phyloP scores from a whole-genome alignment of 148 eudicot genomes.

The Fallopia convolvulus region DNA sequence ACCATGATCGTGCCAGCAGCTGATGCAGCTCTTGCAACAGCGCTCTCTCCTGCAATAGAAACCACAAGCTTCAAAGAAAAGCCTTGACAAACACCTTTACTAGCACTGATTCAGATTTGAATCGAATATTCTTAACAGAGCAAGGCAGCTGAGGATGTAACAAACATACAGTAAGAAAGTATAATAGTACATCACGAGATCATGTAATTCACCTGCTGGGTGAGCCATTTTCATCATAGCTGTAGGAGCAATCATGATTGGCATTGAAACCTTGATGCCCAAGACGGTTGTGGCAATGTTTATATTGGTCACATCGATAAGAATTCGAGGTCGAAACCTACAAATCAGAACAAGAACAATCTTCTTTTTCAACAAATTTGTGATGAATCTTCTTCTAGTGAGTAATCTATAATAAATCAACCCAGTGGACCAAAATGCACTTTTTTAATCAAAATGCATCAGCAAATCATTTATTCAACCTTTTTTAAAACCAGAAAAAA shows the following conservation, averaged over 20 bases:
- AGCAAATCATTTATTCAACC: not conserved
- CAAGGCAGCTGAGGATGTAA: not conserved
- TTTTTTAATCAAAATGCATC: not conserved
- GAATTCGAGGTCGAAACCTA: slow-evolving; percentile 86
- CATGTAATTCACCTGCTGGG: slow-evolving; percentile 46
- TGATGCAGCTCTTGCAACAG: slow-evolving; percentile 82
- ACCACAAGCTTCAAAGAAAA: not conserved
- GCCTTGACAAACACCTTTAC: not conserved
- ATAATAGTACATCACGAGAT: not conserved
- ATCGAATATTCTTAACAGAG: not conserved
- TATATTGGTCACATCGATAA: slow-evolving; percentile 68
- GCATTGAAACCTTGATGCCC: slow-evolving; percentile 85
- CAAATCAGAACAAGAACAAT: not conserved
- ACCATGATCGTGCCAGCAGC: slow-evolving; percentile 93
- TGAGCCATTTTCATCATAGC: slow-evolving; percentile 97
- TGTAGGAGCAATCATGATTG: slow-evolving; percentile 90
- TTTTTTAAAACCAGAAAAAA: not conserved
- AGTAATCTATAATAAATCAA: not conserved
- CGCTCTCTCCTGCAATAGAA: slow-evolving; percentile 62
- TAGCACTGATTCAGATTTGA: not conserved
- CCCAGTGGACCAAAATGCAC: not conserved
- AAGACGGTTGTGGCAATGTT: slow-evolving; percentile 56
- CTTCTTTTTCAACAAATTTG: not conserved
- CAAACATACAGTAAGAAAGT: not conserved
- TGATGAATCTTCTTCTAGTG: not conserved